These are phyloP conservation scores for Solanum microdontum DNA, from an alignment of 257 asterid genomes.

Conservation along the genomic window DNA sequence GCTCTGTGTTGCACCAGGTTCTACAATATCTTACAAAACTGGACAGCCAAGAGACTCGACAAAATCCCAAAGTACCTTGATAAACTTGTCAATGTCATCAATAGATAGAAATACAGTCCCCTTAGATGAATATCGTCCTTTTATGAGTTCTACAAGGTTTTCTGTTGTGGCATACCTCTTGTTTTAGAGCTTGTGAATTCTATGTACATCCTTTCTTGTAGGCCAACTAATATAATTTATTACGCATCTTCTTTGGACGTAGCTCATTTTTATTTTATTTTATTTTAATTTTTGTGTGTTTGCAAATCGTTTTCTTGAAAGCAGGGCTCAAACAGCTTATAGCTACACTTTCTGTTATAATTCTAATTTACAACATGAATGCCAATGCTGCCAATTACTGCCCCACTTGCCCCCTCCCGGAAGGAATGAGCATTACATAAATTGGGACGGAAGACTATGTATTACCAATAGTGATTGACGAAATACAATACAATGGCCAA, in stretches of 20 bases:
- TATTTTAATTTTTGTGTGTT: neutral
- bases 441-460: neutral
- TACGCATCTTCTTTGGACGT: neutral
- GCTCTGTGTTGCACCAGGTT: neutral
- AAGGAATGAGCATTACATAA: neutral
- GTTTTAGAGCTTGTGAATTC: neutral
- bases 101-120: neutral
- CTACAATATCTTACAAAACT: neutral
- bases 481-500: neutral
- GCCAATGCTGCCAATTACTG: neutral
- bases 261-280: neutral
- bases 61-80: neutral
- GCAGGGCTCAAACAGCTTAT: neutral
- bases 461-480: neutral
- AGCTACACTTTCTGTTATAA: neutral
- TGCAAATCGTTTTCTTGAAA: neutral
- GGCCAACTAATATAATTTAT: neutral
- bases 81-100: neutral
- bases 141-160: neutral
- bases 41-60: neutral
- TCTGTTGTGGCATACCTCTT: neutral
- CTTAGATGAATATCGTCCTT: neutral
- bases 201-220: neutral
- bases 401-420: too few species aligned
- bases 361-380: neutral